Base-by-base conservation (phyloP, 1,284 basidiomycete genomes). In the Cutaneotrichosporon dermatis region DNA sequence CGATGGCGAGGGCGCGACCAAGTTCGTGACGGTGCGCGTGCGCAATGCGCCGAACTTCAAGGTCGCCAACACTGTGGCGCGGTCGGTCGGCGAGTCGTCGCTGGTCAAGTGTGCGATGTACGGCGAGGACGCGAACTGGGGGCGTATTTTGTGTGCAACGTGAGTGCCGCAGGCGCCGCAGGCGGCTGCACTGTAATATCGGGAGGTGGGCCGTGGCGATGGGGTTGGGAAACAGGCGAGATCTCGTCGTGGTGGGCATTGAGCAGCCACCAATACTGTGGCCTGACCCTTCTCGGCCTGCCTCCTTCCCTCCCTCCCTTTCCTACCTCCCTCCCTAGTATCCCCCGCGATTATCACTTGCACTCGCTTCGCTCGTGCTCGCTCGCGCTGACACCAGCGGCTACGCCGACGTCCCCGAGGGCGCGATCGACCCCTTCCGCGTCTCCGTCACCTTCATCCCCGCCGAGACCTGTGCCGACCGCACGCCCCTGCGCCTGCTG, bases 1-100 rank as follows among this genome's bases (percentile, higher is more conserved):
- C 40, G 95, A 99, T 69, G 95, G 95, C 4, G 96, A 99, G 75
- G 95, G 95, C 6, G 96, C 96, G 0, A 96, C 94, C 33, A 99
- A 99, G 76, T 99, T 99, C 76, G 92, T 99, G 44, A 91, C 91
- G 9, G 86, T 99, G 43, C 85, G 84, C 8, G 92, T 97, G 52
- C 66, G 92, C 88, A 88, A 88, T 54, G 92, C 92, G 1, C 83
- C 87, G 0, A 84, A 85, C 0, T 96, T 91, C 71, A 81, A 83
- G 46, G 88, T 93, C 60, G 95, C 95, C 2, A 92, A 93, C 74
- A 83, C 83, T n/a, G 85, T 99, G 40, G 95, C 95, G 0, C 89
- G 90, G 7, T 85, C 85, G 2, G 88, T 99, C 60, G 92, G 92
- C n/a, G 96, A 92, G 2, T 96, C 92, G 3, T 88, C 92, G 0